phyloP scores from a whole-genome alignment of 2,329 filamentous ascomycete species.

The Thermoascus crustaceus region DNA sequence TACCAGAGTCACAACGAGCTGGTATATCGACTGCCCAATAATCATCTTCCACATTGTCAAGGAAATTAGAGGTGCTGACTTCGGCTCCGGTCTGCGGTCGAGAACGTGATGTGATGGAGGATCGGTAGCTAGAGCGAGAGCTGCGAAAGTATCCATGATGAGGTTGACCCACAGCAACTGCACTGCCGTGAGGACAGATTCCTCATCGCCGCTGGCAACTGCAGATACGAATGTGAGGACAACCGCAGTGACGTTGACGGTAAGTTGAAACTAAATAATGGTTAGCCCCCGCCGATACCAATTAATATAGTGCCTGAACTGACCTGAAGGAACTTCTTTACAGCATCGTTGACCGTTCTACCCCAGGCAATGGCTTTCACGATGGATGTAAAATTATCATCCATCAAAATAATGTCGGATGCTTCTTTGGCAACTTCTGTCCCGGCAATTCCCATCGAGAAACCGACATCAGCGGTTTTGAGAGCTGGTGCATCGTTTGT shows the following conservation, averaged over 20 bases:
- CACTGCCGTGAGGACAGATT: conserved; percentile 56
- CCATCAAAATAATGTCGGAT: conserved; percentile 78
- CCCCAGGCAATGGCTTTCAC: conserved; percentile 78
- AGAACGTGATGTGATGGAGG: conserved; percentile 51
- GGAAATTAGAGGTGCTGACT: conserved; percentile 38
- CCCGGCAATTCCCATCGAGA: conserved; percentile 77
- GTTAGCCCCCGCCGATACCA: conserved; percentile 1
- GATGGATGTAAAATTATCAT: conserved; percentile 81
- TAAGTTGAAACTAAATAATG: conserved; percentile 33
- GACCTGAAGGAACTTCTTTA: conserved; percentile 60
- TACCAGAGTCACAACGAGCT: conserved; percentile 34
- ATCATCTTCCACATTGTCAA: conserved; percentile 42
- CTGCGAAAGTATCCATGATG: conserved; percentile 63
- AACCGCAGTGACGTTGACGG: conserved; percentile 60
- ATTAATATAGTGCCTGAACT: not conserved
- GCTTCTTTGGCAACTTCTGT: conserved; percentile 81
- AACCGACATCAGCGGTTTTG: conserved; percentile 73
- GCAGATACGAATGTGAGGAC: conserved; percentile 58
- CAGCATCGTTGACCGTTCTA: conserved; percentile 66
- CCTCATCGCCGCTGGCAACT: conserved; percentile 47
- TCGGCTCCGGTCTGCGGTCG: conserved; percentile 43
- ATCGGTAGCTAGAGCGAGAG: conserved; percentile 57
- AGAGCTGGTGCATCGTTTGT: conserved; percentile 77
- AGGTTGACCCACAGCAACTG: conserved; percentile 63
- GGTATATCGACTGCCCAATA: conserved; percentile 36